Percentiles rank a stretch among this genome's conserved stretches.
phyloP scores from a whole-genome alignment of 2,329 filamentous ascomycete genomes.

The Fusarium penzigii region DNA sequence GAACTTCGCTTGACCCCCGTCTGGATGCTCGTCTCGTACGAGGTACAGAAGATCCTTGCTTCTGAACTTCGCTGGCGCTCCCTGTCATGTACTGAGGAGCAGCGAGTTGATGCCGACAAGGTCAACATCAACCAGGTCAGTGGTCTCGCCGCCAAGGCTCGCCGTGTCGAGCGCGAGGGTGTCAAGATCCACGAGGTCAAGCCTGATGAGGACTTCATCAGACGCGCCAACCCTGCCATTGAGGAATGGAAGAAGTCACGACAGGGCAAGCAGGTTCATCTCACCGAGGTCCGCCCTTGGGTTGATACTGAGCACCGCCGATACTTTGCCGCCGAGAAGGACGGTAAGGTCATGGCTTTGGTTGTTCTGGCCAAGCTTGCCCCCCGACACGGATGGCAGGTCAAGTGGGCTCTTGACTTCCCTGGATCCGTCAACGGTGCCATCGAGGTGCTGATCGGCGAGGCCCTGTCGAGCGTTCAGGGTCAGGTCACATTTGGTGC shows the following conservation, averaged over 20 bases:
- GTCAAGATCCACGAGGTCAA: constrained; percentile 76
- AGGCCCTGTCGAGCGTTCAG: constrained; percentile 57
- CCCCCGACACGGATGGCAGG: constrained; percentile 83
- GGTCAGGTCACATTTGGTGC: constrained; percentile 80
- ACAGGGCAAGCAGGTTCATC: constrained; percentile 82
- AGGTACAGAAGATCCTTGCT: constrained; percentile 78
- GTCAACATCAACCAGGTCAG: constrained; percentile 48
- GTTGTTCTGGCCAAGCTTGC: constrained; percentile 83
- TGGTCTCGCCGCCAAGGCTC: constrained; percentile 69
- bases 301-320: constrained; percentile 79
- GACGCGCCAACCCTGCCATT: constrained; percentile 71
- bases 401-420: constrained; percentile 96
- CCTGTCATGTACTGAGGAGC: constrained; percentile 84
- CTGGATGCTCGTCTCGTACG: constrained; percentile 84
- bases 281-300: constrained; percentile 90
- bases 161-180: constrained; percentile 79
- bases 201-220: constrained; percentile 68
- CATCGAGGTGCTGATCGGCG: constrained; percentile 80
- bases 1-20: constrained; percentile 73
- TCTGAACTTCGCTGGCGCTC: constrained; percentile 84
- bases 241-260: constrained; percentile 77
- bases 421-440: constrained; percentile 81
- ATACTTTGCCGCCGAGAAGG: constrained; percentile 79
- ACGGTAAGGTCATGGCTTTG: constrained; percentile 72
- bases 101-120: constrained; percentile 79